Conservation (phyloP, 192 early-diverging fungal genomes). For the Backusella tuberculispora region DNA sequence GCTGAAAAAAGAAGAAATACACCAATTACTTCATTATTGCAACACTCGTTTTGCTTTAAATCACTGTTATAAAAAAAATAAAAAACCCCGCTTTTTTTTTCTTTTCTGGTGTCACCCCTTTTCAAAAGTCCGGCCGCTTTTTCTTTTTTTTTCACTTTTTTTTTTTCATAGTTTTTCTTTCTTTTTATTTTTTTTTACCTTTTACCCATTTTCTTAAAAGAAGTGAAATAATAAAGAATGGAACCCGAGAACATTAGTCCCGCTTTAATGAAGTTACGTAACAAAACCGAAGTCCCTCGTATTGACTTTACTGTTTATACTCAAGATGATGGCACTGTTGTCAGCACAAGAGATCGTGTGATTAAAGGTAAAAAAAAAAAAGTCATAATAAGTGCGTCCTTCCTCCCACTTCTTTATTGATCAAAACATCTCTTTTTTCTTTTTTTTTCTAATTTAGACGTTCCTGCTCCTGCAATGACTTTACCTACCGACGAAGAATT, state of each 20-base stretch:
- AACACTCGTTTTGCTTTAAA: background rate
- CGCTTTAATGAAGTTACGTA: slow-evolving; percentile 43
- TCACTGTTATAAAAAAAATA: background rate
- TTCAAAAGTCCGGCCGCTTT: slow-evolving; percentile 3
- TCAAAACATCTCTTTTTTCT: no score
- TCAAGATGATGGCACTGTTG: slow-evolving; percentile 71
- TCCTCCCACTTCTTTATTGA: background rate
- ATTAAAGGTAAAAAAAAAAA: slow-evolving; percentile 66
- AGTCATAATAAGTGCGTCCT: background rate
- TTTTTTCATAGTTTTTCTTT: background rate
- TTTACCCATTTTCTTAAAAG: background rate
- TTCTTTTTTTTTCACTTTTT: background rate
- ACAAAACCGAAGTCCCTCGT: slow-evolving; percentile 51
- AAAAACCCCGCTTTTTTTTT: background rate
- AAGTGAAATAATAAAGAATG: background rate
- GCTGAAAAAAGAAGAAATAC: background rate
- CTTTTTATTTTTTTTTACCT: background rate
- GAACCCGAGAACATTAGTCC: slow-evolving; percentile 22
- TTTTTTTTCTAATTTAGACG: slow-evolving; percentile 42
- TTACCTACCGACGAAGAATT: slow-evolving; percentile 56
- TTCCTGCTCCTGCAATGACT: slow-evolving; percentile 56
- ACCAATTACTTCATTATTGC: background rate
- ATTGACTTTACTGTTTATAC: slow-evolving; percentile 84
- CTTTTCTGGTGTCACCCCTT: background rate
- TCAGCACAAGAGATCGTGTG: slow-evolving; percentile 74